These are phyloP conservation scores for Senecio squalidus DNA, from an alignment of 140 eudicot species.

Conservation along the genomic window DNA sequence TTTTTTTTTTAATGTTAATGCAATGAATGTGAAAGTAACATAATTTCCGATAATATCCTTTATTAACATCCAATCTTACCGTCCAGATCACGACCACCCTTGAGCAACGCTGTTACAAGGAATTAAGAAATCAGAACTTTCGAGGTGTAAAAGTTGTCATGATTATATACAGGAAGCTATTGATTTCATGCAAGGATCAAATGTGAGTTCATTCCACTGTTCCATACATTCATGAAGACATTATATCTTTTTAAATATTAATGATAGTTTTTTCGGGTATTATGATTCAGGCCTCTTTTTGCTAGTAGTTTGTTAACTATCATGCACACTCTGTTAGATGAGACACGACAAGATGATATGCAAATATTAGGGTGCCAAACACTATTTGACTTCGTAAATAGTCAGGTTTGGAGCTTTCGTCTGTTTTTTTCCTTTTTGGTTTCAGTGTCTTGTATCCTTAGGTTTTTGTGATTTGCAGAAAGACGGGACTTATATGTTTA, in stretches of 20 bases:
- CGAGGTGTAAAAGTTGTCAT: conserved; percentile 63
- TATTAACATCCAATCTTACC: conserved; percentile 19
- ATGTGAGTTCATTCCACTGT: conserved; percentile 47
- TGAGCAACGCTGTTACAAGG: conserved; percentile 89
- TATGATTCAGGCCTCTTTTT: conserved; percentile 64
- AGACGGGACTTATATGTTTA: conserved; percentile 76
- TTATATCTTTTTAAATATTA: neutral
- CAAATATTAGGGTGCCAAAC: conserved; percentile 72
- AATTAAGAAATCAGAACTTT: conserved; percentile 69
- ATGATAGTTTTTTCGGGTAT: conserved; percentile 7
- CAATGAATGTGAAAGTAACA: too few species aligned
- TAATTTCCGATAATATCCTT: neutral
- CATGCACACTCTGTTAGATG: conserved; percentile 69
- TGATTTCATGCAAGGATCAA: conserved; percentile 87
- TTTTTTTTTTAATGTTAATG: neutral
- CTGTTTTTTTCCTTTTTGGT: neutral
- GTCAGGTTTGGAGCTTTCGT: conserved; percentile 40
- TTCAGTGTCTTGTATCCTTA: neutral
- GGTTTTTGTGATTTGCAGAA: conserved; percentile 34
- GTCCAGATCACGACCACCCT: conserved; percentile 77
- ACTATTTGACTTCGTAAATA: conserved; percentile 65
- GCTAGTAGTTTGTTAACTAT: conserved; percentile 71
- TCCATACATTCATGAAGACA: neutral
- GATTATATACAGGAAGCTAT: conserved; percentile 71
- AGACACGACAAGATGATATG: conserved; percentile 75